Base-by-base conservation (phyloP, 768 basidiomycete species). In the Hydnomerulius pinastri region DNA sequence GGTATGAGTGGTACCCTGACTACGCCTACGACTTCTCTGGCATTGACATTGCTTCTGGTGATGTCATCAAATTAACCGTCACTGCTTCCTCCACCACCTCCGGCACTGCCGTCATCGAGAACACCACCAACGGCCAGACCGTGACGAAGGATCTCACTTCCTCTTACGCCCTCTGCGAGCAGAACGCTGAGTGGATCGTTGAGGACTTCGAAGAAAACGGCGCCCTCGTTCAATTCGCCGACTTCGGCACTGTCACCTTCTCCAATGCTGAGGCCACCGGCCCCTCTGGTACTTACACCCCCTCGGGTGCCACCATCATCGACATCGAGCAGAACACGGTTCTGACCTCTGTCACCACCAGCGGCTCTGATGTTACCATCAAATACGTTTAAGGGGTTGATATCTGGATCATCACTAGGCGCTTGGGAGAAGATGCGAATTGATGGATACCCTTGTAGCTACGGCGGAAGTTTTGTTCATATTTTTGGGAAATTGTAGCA, bases 1-100 rank as follows among this genome's bases (percentile, higher is more conserved):
- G 62, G 62, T 62, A 52, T 36, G 53, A 63, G 18, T 64, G 54
- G 62, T 53, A 37, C 48, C 57, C 63, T 3, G 62, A 54, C 36
- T 27, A 46, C 21, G 23, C 48, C 21, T 47, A 46, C 36, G 44
- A 51, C 20, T 53, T 65, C 49, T 47, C 53, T 18, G 45, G 42
- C 4, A 56, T 64, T 29, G 23, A 13, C 42, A 25, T 65, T 29
- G 43, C 13, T 1, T 49, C 40, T 50, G 60, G 60, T 25, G 48
- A 64, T 9, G 43, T 50, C n/a, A 52, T 64, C 49, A 43, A 3
- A 21, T n/a, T 45, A 25, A 60, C 57, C 8, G 51, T 64, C 25
- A 46, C 38, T 24, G 57, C 62, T 8, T 35, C 12, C 13, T 60
- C 60, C 15, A 46, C 57, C 8, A 65, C 51, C 2, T 65, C 55